These are phyloP conservation scores for Ampelomyces quisqualis DNA, from an alignment of 2,329 filamentous ascomycete genomes.

Conservation along the genomic window DNA sequence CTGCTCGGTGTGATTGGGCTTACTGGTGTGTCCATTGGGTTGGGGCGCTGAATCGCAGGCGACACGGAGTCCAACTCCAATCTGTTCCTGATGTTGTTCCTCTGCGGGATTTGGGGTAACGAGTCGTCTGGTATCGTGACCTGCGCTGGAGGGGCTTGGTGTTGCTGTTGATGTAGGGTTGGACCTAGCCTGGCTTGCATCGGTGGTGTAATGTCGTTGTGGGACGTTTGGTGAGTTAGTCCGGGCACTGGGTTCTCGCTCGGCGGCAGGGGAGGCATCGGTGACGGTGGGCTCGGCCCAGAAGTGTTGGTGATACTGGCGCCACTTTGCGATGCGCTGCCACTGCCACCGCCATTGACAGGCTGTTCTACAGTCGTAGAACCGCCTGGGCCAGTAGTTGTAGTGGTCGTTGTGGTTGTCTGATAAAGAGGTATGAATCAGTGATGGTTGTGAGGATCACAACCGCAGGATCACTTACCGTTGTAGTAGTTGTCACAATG, in stretches of 20 bases:
- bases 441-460: neutral
- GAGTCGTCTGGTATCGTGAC: constrained; percentile 10
- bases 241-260: constrained; percentile 15
- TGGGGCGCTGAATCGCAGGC: constrained; percentile 36
- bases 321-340: constrained; percentile 14
- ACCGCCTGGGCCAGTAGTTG: constrained; percentile 38
- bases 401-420: constrained; percentile 42
- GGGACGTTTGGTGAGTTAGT: constrained; percentile 14
- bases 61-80: constrained; percentile 39
- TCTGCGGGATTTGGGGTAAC: constrained; percentile 38
- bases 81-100: constrained; percentile 40
- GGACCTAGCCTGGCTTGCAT: constrained; percentile 8
- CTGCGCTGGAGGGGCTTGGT: constrained; percentile 3
- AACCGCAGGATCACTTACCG: constrained; percentile 5
- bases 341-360: constrained; percentile 9
- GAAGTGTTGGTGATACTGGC: constrained; percentile 34
- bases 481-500: constrained; percentile 39
- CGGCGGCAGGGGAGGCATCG: constrained; percentile 23
- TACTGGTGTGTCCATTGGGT: constrained; percentile 30
- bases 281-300: constrained; percentile 38
- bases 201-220: constrained; percentile 5
- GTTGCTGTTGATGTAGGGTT: constrained; percentile 1
- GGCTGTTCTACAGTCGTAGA: constrained; percentile 38
- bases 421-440: neutral
- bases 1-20: constrained; percentile 32